These are phyloP conservation scores for Colletotrichum sp. DNA, from an alignment of 2,329 filamentous ascomycete species.

Conservation along the genomic window DNA sequence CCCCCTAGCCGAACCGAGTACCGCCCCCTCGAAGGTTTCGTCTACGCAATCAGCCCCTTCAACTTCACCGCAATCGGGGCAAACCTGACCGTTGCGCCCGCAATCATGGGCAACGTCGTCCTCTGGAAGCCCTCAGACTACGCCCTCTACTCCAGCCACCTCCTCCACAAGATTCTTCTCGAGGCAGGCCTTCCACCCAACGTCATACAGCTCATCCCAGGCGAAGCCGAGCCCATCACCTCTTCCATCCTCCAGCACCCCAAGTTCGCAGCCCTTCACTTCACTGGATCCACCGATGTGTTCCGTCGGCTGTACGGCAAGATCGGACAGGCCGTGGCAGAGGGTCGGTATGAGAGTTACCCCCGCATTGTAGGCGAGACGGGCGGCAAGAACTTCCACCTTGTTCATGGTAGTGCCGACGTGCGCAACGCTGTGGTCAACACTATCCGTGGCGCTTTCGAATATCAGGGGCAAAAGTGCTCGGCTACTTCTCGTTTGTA, in stretches of 20 bases:
- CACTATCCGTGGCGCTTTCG: conserved; percentile 85
- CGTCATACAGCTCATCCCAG: conserved; percentile 93
- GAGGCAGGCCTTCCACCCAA: conserved; percentile 89
- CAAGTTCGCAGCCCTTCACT: conserved; percentile 90
- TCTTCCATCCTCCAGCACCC: conserved; percentile 76
- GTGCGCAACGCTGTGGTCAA: conserved; percentile 79
- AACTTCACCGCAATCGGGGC: conserved; percentile 96
- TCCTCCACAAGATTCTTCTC: conserved; percentile 87
- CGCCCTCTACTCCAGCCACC: conserved; percentile 88
- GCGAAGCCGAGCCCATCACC: conserved; percentile 85
- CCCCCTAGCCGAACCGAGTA: conserved; percentile 71
- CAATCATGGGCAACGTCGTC: conserved; percentile 91
- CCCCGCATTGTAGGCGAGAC: conserved; percentile 90
- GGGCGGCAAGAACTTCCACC: conserved; percentile 92
- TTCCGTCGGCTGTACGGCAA: conserved; percentile 89
- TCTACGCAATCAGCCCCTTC: conserved; percentile 93
- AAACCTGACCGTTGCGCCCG: conserved; percentile 83
- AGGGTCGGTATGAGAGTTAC: conserved; percentile 83
- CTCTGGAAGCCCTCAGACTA: conserved; percentile 94
- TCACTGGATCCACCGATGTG: conserved; percentile 90
- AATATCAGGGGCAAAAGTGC: conserved; percentile 93
- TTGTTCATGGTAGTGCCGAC: conserved; percentile 79
- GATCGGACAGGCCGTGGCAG: conserved; percentile 82
- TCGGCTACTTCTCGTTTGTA: conserved; percentile 83
- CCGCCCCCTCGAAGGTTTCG: conserved; percentile 94